These are phyloP conservation scores for Diaporthe citriasiana DNA, from an alignment of 2,329 filamentous ascomycete genomes.

Conservation along the genomic window DNA sequence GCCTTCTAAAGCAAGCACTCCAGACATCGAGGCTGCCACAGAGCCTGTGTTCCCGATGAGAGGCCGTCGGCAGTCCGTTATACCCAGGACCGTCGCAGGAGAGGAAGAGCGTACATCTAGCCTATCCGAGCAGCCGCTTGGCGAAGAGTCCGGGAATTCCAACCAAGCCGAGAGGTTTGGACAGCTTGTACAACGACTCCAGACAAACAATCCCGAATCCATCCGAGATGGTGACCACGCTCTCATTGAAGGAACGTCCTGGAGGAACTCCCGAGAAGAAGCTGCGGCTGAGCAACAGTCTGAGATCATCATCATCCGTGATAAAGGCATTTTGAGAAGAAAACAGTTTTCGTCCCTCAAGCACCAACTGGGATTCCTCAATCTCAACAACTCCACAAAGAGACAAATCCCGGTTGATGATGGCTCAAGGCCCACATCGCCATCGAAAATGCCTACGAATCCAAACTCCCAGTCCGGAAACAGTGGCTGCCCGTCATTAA, in stretches of 20 bases:
- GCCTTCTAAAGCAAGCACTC: too few relatives aligned
- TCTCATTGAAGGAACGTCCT: not conserved
- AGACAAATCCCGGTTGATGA: not conserved
- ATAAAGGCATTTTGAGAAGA: too few relatives aligned
- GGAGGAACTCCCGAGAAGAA: too few relatives aligned
- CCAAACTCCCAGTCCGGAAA: not conserved
- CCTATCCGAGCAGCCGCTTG: not conserved
- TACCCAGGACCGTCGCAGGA: not conserved
- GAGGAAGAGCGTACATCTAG: too few relatives aligned
- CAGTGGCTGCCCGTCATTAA: conserved; percentile 11
- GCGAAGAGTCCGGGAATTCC: not conserved
- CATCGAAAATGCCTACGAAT: not conserved
- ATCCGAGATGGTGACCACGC: too few relatives aligned
- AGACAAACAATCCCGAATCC: too few relatives aligned
- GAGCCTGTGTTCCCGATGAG: not conserved
- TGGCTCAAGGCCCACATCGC: not conserved
- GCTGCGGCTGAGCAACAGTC: not conserved
- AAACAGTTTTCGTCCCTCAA: not conserved
- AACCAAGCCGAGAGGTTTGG: not conserved
- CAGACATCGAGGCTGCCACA: not conserved
- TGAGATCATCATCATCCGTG: too few relatives aligned
- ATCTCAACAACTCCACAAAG: not conserved
- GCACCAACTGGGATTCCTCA: not conserved
- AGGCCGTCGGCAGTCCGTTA: not conserved
- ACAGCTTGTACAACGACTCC: not conserved